These are phyloP conservation scores for Tuber magnatum DNA, from an alignment of 495 filamentous ascomycete genomes.

Conservation along the genomic window DNA sequence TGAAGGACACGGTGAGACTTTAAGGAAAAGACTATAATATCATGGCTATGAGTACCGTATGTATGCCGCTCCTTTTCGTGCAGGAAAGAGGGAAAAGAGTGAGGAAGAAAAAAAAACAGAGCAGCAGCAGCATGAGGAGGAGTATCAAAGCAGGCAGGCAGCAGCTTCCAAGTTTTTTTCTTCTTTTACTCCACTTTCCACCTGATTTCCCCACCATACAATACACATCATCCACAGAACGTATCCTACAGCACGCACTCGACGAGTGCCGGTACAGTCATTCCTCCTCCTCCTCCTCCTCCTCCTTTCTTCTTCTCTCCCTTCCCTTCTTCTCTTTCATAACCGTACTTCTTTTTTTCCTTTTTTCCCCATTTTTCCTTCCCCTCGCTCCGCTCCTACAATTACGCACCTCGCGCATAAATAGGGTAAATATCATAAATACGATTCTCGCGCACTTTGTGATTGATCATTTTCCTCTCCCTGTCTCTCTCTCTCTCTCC, in stretches of 20 bases:
- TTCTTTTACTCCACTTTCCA: conserved; percentile 29
- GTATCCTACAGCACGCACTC: conserved; percentile 6
- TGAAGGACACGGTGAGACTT: not conserved
- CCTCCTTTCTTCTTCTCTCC: not conserved
- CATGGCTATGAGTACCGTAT: not conserved
- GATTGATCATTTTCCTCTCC: conserved; percentile 31
- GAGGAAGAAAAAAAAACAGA: not conserved
- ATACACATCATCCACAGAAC: conserved; percentile 20
- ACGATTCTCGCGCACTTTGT: conserved; percentile 22
- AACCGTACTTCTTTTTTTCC: not conserved
- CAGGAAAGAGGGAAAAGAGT: no score
- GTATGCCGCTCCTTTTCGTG: not conserved
- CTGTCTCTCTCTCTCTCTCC: conserved; percentile 3
- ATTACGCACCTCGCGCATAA: conserved; percentile 4
- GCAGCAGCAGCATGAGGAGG: conserved; percentile 28
- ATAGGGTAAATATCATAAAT: not conserved
- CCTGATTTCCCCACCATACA: conserved; percentile 28
- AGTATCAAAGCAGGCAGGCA: conserved; percentile 28
- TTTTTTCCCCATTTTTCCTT: not conserved
- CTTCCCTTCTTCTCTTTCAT: not conserved
- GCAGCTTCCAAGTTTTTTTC: conserved; percentile 27
- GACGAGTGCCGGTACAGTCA: conserved; percentile 7
- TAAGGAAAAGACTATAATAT: not conserved
- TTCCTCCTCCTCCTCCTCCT: conserved; percentile 6
- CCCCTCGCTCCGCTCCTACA: not conserved